Evolutionary conservation across 306 rosid species (phyloP).

Genomic region (Gastrolobium bilobum): DNA sequence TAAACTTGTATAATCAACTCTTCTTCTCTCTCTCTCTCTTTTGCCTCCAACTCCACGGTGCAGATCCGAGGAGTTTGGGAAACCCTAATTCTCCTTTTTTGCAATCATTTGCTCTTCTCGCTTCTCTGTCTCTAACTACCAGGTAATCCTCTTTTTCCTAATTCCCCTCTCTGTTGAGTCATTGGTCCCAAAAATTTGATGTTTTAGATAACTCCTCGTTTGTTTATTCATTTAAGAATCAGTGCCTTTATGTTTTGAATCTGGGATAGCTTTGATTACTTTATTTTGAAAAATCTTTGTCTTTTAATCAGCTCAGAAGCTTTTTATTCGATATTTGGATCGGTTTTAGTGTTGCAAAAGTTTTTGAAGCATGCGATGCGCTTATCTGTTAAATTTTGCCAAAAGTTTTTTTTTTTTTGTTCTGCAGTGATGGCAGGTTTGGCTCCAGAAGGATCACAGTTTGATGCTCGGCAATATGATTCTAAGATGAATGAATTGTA

Average conservation of each 20-base stretch:
- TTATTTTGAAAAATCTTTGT: neutral
- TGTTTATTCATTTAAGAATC: neutral
- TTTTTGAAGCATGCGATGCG: neutral
- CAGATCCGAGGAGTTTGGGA: constrained; percentile 95
- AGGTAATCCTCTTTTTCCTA: constrained; percentile 48
- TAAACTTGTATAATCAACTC: neutral
- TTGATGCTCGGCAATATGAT: constrained; percentile 86
- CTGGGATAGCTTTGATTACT: constrained; percentile 29
- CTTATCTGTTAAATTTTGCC: neutral
- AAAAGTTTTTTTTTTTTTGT: neutral
- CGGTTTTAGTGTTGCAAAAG: neutral
- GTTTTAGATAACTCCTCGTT: neutral
- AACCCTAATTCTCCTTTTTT: constrained; percentile 61
- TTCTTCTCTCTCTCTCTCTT: neutral
- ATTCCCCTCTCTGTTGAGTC: neutral
- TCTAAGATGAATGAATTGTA: constrained; percentile 89
- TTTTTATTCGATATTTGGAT: neutral
- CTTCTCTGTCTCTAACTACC: neutral
- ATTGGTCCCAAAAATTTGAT: neutral
- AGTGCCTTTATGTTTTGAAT: constrained; percentile 11
- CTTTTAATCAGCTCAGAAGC: neutral
- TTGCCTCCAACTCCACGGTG: constrained; percentile 86
- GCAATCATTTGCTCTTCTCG: neutral
- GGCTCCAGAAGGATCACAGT: constrained; percentile 92
- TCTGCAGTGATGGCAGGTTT: constrained; percentile 81